Conservation (phyloP, 768 basidiomycete species). For the Hygrophoropsis aurantiaca region DNA sequence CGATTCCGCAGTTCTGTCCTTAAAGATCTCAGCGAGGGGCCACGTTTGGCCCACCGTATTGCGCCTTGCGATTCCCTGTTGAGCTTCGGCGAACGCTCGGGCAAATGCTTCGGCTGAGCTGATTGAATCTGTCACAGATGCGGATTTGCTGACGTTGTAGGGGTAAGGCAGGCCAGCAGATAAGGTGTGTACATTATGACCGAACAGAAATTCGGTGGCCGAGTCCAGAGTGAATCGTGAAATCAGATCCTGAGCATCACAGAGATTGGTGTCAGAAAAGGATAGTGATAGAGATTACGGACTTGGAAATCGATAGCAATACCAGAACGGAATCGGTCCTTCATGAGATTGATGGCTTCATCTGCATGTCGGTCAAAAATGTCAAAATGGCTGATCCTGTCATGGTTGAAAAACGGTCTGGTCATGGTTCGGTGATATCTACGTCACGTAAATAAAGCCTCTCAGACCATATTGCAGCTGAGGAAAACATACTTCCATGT, state of each 20-base stretch:
- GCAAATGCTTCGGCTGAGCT: slow-evolving; percentile 27
- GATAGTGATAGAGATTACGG: neutral
- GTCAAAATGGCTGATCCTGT: slow-evolving; percentile 61
- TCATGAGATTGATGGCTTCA: slow-evolving; percentile 44
- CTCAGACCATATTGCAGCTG: neutral
- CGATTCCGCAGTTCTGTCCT: slow-evolving; percentile 26
- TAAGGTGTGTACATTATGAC: slow-evolving; percentile 41
- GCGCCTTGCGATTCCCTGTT: slow-evolving; percentile 28
- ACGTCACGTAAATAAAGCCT: neutral
- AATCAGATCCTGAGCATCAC: slow-evolving; percentile 37
- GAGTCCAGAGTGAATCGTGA: slow-evolving; percentile 52
- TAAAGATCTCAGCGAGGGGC: slow-evolving; percentile 39
- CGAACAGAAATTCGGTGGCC: slow-evolving; percentile 55
- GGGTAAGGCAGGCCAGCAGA: slow-evolving; percentile 38
- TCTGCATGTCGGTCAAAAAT: slow-evolving; percentile 57
- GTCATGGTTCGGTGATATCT: slow-evolving; percentile 69
- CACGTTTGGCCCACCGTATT: slow-evolving; percentile 31
- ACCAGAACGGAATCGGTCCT: slow-evolving; percentile 42
- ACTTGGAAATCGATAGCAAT: slow-evolving; percentile 64
- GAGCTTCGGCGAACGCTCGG: slow-evolving; percentile 34
- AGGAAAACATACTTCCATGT: slow-evolving; percentile 60
- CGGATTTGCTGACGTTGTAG: slow-evolving; percentile 15
- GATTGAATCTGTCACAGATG: slow-evolving; percentile 7
- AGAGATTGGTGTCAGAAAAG: neutral
- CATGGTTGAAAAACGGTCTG: slow-evolving; percentile 67